A percentile compares a stretch with the other conserved stretches of the same genome.
Evolutionary conservation across 768 basidiomycete species (phyloP).

Genomic region (Imleria badia): DNA sequence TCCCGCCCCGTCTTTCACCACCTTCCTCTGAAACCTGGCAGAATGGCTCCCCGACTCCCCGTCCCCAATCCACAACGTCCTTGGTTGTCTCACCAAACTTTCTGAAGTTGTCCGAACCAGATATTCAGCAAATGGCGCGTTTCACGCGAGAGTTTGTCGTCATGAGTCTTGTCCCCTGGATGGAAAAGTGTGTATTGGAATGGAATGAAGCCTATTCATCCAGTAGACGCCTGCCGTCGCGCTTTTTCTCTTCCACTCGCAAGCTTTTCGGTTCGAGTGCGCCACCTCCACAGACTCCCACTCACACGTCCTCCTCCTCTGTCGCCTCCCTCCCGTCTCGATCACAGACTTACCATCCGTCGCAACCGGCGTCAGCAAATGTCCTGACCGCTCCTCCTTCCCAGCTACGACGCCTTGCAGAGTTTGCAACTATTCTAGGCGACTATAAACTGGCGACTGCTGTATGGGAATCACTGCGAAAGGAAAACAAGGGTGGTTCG

Average conservation of each 20-base stretch:
- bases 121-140: conserved; percentile 71
- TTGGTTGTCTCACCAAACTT: conserved; percentile 23
- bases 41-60: conserved; percentile 11
- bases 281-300: conserved; percentile 45
- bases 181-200: conserved; percentile 91
- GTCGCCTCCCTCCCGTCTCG: conserved; percentile 36
- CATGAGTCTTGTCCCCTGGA: conserved; percentile 92
- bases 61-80: neutral
- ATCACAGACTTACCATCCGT: conserved; percentile 39
- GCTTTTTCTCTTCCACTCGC: conserved; percentile 84
- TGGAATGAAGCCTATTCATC: conserved; percentile 92
- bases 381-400: conserved; percentile 44
- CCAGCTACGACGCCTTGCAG: conserved; percentile 86
- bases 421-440: conserved; percentile 90
- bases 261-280: conserved; percentile 73
- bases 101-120: conserved; percentile 61
- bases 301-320: conserved; percentile 40
- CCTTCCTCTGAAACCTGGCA: conserved; percentile 30
- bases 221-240: conserved; percentile 75
- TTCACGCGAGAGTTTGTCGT: conserved; percentile 87
- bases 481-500: conserved; percentile 85
- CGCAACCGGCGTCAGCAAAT: conserved; percentile 26
- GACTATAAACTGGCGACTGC: conserved; percentile 81
- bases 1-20: conserved; percentile 66
- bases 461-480: conserved; percentile 85